phyloP scores from a whole-genome alignment of 2,329 filamentous ascomycete genomes.

The Aspergillus unguis region DNA sequence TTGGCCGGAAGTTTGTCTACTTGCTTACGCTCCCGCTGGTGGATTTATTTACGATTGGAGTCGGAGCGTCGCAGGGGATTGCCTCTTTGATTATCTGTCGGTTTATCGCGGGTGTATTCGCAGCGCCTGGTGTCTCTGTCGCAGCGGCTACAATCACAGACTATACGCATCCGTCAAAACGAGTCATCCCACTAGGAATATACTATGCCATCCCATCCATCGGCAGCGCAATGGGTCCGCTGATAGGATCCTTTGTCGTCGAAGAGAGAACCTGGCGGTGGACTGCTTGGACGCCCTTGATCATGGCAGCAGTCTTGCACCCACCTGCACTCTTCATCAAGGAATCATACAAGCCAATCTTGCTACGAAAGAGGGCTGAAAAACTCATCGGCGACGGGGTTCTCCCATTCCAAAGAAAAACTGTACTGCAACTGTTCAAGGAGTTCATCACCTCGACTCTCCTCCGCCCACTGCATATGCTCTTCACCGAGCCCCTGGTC shows the following conservation, averaged over 20 bases:
- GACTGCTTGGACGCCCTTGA: slow-evolving; percentile 69
- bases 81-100: slow-evolving; percentile 68
- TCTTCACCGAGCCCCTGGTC: slow-evolving; percentile 68
- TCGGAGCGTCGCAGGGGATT: slow-evolving; percentile 57
- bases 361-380: not conserved
- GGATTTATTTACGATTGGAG: slow-evolving; percentile 48
- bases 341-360: slow-evolving; percentile 63
- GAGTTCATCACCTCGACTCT: slow-evolving; percentile 30
- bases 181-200: slow-evolving; percentile 14
- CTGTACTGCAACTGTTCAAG: not conserved
- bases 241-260: slow-evolving; percentile 66
- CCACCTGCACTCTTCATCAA: slow-evolving; percentile 55
- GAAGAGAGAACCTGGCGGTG: slow-evolving; percentile 67
- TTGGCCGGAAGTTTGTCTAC: slow-evolving; percentile 66
- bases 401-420: not conserved
- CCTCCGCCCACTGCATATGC: slow-evolving; percentile 58
- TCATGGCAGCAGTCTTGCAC: slow-evolving; percentile 57
- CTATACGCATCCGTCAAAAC: slow-evolving; percentile 14
- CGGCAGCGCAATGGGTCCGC: slow-evolving; percentile 49
- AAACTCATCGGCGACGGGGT: slow-evolving; percentile 1
- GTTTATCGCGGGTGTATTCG: slow-evolving; percentile 73
- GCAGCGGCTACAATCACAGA: slow-evolving; percentile 70
- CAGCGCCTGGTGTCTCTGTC: slow-evolving; percentile 51
- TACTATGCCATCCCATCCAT: slow-evolving; percentile 20
- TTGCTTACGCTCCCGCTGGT: slow-evolving; percentile 65